These are phyloP conservation scores for Diplocarpon mali DNA, from an alignment of 2,329 filamentous ascomycete genomes.

Conservation along the genomic window DNA sequence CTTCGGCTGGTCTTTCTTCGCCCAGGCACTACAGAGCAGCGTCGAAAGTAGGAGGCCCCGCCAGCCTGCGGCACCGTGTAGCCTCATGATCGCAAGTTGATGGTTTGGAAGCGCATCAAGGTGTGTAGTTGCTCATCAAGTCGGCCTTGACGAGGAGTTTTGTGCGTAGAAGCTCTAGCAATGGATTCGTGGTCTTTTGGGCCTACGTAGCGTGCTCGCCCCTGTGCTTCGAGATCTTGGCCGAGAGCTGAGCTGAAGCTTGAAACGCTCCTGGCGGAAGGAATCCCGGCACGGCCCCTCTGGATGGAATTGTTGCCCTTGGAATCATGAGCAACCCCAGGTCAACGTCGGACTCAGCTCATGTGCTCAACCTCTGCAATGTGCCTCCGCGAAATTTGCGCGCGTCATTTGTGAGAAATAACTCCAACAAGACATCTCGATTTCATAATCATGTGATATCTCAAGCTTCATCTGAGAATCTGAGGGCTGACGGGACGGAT, in stretches of 20 bases:
- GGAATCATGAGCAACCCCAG: too few relatives aligned
- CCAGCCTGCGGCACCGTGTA: conserved; percentile 23
- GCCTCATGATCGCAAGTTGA: conserved; percentile 26
- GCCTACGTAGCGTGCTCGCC: too few relatives aligned
- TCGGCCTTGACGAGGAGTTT: conserved; percentile 2
- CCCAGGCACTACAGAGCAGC: conserved; percentile 20
- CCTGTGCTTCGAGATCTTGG: not conserved
- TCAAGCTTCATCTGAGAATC: too few relatives aligned
- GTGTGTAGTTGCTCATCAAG: conserved; percentile 16
- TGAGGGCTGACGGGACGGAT: too few relatives aligned
- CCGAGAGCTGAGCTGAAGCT: not conserved
- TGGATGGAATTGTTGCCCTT: too few relatives aligned
- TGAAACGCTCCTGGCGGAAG: not conserved
- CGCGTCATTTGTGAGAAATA: too few relatives aligned
- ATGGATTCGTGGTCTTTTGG: conserved; percentile 9
- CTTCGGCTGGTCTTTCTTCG: conserved; percentile 40
- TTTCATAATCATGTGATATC: too few relatives aligned
- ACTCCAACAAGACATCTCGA: too few relatives aligned
- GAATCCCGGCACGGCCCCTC: too few relatives aligned
- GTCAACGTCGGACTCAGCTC: too few relatives aligned
- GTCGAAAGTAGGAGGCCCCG: conserved; percentile 22
- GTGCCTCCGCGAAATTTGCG: too few relatives aligned
- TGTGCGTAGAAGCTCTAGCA: not conserved
- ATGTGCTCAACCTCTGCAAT: too few relatives aligned
- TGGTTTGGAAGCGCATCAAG: conserved; percentile 25